Percentiles rank a stretch among this genome's conserved stretches.
phyloP scores from a whole-genome alignment of 1,139 yeast species.

The Suhomyces yuchorum region DNA sequence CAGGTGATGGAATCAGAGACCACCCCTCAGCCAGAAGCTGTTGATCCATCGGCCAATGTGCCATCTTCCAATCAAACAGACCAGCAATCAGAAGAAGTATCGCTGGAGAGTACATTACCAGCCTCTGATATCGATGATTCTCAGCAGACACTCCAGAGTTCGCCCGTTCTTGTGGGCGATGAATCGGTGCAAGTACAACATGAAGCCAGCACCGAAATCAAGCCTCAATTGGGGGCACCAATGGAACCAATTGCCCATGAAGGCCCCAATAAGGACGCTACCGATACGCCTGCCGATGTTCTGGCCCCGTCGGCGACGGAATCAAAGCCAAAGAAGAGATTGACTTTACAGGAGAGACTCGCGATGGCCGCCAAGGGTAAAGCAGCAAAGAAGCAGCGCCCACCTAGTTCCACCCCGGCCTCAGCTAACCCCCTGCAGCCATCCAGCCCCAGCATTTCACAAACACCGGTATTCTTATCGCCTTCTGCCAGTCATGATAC shows the following conservation, averaged over 20 bases:
- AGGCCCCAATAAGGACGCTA: no score
- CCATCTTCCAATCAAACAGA: background rate
- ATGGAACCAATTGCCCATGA: no score
- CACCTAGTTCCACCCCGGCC: constrained; percentile 10
- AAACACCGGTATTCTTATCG: constrained; percentile 7
- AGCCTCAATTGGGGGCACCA: no score
- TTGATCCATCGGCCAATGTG: background rate
- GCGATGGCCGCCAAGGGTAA: constrained; percentile 74
- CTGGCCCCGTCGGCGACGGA: background rate
- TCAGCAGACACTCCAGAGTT: no score
- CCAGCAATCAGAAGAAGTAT: background rate
- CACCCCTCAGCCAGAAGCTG: background rate
- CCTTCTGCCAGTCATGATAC: constrained; percentile 7
- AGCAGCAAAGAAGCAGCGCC: constrained; percentile 19
- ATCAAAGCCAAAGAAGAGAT: constrained; percentile 41
- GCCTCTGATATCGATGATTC: no score
- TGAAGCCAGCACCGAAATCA: no score
- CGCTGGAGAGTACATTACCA: no score
- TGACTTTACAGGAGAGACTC: constrained; percentile 76
- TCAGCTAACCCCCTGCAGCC: constrained; percentile 12
- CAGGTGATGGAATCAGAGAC: background rate
- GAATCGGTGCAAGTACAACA: no score
- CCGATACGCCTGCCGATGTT: no score
- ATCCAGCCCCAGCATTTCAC: constrained; percentile 6
- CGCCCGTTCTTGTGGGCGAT: no score